phyloP scores from a whole-genome alignment of 139 green algal genomes.

The Astrephomene gubernaculifera region DNA sequence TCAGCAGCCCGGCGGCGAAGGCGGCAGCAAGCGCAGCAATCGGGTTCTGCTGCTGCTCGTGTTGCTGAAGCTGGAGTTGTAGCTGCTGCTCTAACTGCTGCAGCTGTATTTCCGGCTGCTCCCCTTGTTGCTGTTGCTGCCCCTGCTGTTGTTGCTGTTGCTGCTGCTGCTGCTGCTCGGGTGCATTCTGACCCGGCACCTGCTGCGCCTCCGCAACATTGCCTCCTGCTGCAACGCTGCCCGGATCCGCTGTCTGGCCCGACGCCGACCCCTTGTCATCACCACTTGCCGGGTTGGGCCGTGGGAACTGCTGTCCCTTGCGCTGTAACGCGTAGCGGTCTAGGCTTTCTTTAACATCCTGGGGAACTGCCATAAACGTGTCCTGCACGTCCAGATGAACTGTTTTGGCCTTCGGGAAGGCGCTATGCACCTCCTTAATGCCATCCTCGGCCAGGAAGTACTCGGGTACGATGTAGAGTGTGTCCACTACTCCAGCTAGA shows the following conservation, averaged over 20 bases:
- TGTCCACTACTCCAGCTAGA: conserved; percentile 22
- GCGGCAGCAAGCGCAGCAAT: conserved; percentile 11
- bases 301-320: background rate
- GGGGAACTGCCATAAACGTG: conserved; percentile 27
- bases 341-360: conserved; percentile 36
- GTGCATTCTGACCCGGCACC: no score
- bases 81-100: background rate
- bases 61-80: background rate
- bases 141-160: no score
- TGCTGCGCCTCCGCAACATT: background rate
- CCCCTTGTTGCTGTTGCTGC: no score
- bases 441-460: background rate
- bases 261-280: no score
- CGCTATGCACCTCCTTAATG: background rate
- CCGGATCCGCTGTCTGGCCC: background rate
- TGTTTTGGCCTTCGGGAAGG: conserved; percentile 32
- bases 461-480: conserved; percentile 39
- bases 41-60: conserved; percentile 8
- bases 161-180: background rate
- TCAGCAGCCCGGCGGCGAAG: conserved; percentile 12
- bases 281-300: no score
- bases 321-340: conserved; percentile 8
- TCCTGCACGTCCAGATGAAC: conserved; percentile 40
- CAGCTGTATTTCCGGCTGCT: background rate
- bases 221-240: background rate